phyloP scores from a whole-genome alignment of 2,329 filamentous ascomycete species.

The Trematosphaeria pertusa region DNA sequence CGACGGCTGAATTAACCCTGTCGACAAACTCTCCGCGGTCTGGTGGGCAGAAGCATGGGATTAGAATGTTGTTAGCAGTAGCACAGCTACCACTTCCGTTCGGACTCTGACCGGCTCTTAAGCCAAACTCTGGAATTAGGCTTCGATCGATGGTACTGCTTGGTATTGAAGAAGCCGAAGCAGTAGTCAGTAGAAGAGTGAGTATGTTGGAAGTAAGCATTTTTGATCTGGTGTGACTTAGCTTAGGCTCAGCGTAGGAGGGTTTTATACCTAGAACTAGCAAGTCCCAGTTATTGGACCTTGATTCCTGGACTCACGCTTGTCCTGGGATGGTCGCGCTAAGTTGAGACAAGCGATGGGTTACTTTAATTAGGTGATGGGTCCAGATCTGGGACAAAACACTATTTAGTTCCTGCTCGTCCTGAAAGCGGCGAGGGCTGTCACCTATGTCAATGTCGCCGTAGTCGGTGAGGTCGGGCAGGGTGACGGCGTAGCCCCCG shows the following conservation, averaged over 20 bases:
- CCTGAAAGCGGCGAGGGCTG: too few species aligned
- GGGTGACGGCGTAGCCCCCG: too few species aligned
- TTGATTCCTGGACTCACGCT: too few species aligned
- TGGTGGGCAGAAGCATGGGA: conserved; percentile 18
- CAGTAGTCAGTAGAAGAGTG: conserved; percentile 4
- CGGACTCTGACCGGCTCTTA: conserved; percentile 15
- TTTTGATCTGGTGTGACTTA: too few species aligned
- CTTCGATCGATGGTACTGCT: conserved; percentile 11
- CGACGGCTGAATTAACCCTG: conserved; percentile 14
- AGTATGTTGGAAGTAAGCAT: conserved; percentile 13
- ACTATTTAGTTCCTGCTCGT: too few species aligned
- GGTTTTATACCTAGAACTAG: neutral
- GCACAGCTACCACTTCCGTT: conserved; percentile 15
- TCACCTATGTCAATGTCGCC: too few species aligned
- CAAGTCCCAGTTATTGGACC: neutral
- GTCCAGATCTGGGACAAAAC: neutral
- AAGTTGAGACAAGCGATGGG: neutral
- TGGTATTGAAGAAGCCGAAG: conserved; percentile 12
- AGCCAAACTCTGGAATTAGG: conserved; percentile 15
- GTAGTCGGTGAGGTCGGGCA: too few species aligned
- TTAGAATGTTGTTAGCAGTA: conserved; percentile 15
- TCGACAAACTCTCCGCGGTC: conserved; percentile 15
- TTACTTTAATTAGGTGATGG: neutral
- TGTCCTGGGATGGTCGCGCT: neutral
- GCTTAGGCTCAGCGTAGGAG: too few species aligned